These are phyloP conservation scores for Scleroderma citrinum DNA, from an alignment of 768 basidiomycete species.

Conservation along the genomic window DNA sequence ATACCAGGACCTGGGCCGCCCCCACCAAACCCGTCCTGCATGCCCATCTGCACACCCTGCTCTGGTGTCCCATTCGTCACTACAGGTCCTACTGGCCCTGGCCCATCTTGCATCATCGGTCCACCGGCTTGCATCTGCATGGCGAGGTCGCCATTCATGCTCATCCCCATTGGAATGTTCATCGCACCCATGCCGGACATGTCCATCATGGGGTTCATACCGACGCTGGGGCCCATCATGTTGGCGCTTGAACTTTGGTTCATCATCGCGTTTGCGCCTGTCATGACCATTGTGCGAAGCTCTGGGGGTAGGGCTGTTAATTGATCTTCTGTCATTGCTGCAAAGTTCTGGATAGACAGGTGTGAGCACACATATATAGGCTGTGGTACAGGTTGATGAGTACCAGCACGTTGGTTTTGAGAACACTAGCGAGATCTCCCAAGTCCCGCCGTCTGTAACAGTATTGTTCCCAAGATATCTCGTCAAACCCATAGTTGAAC, in stretches of 20 bases:
- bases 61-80: conserved; percentile 34
- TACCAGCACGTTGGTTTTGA: conserved; percentile 81
- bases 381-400: conserved; percentile 23
- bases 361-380: conserved; percentile 4
- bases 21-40: conserved; percentile 37
- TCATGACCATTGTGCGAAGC: conserved; percentile 83
- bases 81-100: conserved; percentile 31
- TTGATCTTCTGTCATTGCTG: conserved; percentile 79
- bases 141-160: conserved; percentile 62
- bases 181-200: conserved; percentile 60
- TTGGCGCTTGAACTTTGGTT: conserved; percentile 45
- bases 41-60: conserved; percentile 34
- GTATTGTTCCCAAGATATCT: conserved; percentile 92
- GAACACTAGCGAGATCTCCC: conserved; percentile 70
- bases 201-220: conserved; percentile 74
- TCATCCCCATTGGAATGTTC: conserved; percentile 51
- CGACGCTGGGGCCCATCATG: conserved; percentile 48
- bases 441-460: conserved; percentile 78
- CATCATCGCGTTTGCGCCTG: conserved; percentile 76
- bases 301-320: conserved; percentile 73
- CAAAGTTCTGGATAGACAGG: conserved; percentile 52
- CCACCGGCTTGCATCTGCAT: conserved; percentile 44
- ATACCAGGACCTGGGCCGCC: conserved; percentile 44
- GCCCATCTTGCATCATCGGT: conserved; percentile 52
- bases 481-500: conserved; percentile 99